phyloP scores from a whole-genome alignment of 495 filamentous ascomycete species.

The Talaromyces liani region DNA sequence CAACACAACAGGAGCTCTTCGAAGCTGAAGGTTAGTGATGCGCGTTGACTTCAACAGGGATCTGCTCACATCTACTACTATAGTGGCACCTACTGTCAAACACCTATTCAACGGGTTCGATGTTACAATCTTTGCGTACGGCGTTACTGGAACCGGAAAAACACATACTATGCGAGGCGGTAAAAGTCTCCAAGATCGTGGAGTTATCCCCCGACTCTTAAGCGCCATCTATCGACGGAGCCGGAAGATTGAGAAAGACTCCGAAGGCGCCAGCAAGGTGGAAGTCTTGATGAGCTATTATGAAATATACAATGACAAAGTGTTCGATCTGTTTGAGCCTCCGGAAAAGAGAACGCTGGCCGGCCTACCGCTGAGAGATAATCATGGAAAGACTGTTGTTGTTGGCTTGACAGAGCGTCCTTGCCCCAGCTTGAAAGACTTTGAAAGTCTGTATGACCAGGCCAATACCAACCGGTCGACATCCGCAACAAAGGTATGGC shows the following conservation, averaged over 20 bases:
- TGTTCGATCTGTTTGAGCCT: slow-evolving; percentile 86
- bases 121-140: slow-evolving; percentile 92
- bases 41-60: not conserved
- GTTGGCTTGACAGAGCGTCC: slow-evolving; percentile 83
- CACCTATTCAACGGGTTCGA: slow-evolving; percentile 92
- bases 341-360: slow-evolving; percentile 83
- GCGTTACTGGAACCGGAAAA: slow-evolving; percentile 92
- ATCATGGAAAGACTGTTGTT: slow-evolving; percentile 82
- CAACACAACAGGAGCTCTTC: slow-evolving; percentile 80
- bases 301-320: slow-evolving; percentile 97
- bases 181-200: slow-evolving; percentile 78
- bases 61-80: not conserved
- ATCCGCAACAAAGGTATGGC: slow-evolving; percentile 71
- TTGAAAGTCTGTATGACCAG: slow-evolving; percentile 86
- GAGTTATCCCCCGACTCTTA: slow-evolving; percentile 82
- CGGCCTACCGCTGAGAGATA: slow-evolving; percentile 82
- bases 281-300: slow-evolving; percentile 86
- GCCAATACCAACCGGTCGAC: slow-evolving; percentile 90
- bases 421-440: slow-evolving; percentile 83
- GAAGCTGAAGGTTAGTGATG: slow-evolving; percentile 64
- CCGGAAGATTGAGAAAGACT: slow-evolving; percentile 83
- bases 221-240: slow-evolving; percentile 79
- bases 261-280: slow-evolving; percentile 63
- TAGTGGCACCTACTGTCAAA: slow-evolving; percentile 73
- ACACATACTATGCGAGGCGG: slow-evolving; percentile 98